These are phyloP conservation scores for Colletotrichum karsti DNA, from an alignment of 2,329 filamentous ascomycete species.

Conservation along the genomic window DNA sequence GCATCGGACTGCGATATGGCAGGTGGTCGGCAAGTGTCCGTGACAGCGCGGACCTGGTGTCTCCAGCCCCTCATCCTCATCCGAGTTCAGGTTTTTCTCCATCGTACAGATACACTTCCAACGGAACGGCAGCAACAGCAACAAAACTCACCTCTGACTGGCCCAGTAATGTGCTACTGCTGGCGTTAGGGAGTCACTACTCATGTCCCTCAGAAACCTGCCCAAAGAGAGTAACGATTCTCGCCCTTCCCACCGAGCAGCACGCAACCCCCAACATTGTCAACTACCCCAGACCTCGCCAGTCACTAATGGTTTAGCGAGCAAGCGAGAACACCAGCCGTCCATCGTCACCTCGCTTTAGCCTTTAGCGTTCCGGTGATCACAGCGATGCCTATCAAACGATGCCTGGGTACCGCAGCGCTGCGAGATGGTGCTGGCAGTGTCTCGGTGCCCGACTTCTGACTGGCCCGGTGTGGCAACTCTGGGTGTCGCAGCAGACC, in stretches of 20 bases:
- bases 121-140: background rate
- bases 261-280: background rate
- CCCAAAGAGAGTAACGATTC: background rate
- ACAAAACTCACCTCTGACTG: background rate
- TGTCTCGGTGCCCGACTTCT: slow-evolving; percentile 10
- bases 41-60: background rate
- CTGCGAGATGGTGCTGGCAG: background rate
- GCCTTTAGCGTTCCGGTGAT: slow-evolving; percentile 10
- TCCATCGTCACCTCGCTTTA: slow-evolving; percentile 18
- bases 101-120: too few relatives aligned
- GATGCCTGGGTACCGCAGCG: background rate
- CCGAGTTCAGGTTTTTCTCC: too few relatives aligned
- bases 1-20: slow-evolving; percentile 13
- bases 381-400: slow-evolving; percentile 9
- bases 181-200: slow-evolving; percentile 1
- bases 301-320: background rate
- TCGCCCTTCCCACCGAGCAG: background rate
- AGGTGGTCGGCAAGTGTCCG: slow-evolving; percentile 9
- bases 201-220: slow-evolving; percentile 10
- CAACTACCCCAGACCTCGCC: background rate
- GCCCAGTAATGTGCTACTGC: slow-evolving; percentile 1
- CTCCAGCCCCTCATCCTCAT: too few relatives aligned
- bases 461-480: slow-evolving; percentile 9
- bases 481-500: background rate
- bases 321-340: slow-evolving; percentile 8